Conservation (phyloP, 108 stramenopile species). For the Skeletonema marinoi region DNA sequence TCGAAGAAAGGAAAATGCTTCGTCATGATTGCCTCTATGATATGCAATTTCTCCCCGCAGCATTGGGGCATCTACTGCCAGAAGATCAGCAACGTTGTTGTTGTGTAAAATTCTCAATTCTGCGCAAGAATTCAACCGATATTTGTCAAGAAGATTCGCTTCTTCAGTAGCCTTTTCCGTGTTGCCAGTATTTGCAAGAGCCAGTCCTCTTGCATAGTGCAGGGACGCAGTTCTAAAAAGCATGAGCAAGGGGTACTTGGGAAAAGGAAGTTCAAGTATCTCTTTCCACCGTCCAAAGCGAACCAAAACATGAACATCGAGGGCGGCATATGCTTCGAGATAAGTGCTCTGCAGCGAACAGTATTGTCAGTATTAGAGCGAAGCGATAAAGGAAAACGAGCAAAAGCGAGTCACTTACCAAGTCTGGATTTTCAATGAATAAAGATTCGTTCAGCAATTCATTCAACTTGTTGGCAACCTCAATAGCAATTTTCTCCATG, state of each 20-base stretch:
- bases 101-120: constrained; percentile 81
- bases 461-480: constrained; percentile 59
- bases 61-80: constrained; percentile 84
- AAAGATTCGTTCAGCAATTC: constrained; percentile 61
- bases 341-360: constrained; percentile 45
- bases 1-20: constrained; percentile 74
- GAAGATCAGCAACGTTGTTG: constrained; percentile 64
- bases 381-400: background rate
- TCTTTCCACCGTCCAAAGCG: constrained; percentile 88
- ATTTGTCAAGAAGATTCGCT: constrained; percentile 62
- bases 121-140: constrained; percentile 67
- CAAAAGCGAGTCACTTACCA: constrained; percentile 10
- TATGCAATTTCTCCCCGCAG: constrained; percentile 88
- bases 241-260: constrained; percentile 73
- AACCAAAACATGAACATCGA: constrained; percentile 83
- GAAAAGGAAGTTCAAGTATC: constrained; percentile 60
- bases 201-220: constrained; percentile 69
- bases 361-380: background rate
- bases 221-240: constrained; percentile 70
- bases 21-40: constrained; percentile 63
- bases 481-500: constrained; percentile 77
- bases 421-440: constrained; percentile 70
- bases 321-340: constrained; percentile 78
- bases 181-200: constrained; percentile 62
- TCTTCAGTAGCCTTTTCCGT: constrained; percentile 61